Evolutionary conservation across 352 stramenopile genomes (phyloP).

Genomic region (Globisporangium okanoganense): DNA sequence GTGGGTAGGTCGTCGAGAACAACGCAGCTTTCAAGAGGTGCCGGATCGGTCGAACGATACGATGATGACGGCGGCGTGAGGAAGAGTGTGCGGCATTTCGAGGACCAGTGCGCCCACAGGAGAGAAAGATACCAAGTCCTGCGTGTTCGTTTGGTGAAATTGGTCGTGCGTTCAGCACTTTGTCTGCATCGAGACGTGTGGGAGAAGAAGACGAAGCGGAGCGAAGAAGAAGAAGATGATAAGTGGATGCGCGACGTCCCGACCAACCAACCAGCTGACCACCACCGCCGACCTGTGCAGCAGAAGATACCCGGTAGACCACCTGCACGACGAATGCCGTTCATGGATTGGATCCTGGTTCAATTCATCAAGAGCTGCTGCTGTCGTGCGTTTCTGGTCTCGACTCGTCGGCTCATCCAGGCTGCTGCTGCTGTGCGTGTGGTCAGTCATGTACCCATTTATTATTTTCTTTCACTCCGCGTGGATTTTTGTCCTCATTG

Average conservation of each 20-base stretch:
- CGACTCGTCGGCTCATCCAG: neutral
- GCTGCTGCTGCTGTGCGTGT: slow-evolving; percentile 1
- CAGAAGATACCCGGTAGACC: slow-evolving; percentile 2
- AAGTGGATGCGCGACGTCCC: slow-evolving; percentile 1
- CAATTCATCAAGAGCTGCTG: slow-evolving; percentile 2
- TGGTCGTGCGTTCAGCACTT: slow-evolving; percentile 9
- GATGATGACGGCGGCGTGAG: slow-evolving; percentile 1
- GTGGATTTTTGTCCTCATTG: slow-evolving; percentile 7
- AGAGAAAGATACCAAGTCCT: slow-evolving; percentile 6
- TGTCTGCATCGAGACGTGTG: slow-evolving; percentile 7
- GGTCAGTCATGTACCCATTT: slow-evolving; percentile 7
- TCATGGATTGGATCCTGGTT: too few species aligned
- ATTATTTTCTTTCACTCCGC: slow-evolving; percentile 7
- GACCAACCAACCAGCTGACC: neutral
- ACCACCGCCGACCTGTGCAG: neutral
- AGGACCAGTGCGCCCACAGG: slow-evolving; percentile 1
- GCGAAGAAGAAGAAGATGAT: slow-evolving; percentile 5
- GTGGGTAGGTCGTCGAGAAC: slow-evolving; percentile 19
- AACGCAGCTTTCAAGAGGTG: slow-evolving; percentile 7
- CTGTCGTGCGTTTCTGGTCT: slow-evolving; percentile 1
- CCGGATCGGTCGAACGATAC: slow-evolving; percentile 7
- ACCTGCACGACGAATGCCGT: neutral
- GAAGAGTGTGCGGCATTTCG: slow-evolving; percentile 19
- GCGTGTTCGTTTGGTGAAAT: slow-evolving; percentile 12
- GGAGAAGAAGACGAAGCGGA: neutral